Evolutionary conservation across 148 eudicot species (phyloP).

Genomic region (Bassia scoparia): DNA sequence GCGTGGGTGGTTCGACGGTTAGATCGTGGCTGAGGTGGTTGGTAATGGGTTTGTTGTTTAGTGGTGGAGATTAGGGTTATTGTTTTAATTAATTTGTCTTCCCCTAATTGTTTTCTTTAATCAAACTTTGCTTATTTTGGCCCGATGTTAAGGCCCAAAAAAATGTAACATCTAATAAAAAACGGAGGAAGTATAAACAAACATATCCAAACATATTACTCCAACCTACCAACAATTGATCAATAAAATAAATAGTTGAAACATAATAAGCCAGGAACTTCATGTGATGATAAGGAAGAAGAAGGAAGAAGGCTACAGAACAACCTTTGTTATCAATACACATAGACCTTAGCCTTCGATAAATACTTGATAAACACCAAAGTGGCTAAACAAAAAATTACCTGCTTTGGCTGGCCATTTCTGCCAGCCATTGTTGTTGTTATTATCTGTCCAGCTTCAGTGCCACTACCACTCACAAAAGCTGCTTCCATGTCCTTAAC

Average conservation of each 20-base stretch:
- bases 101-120: no score
- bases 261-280: not conserved
- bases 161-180: not conserved
- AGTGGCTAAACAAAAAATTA: slow-evolving; percentile 8
- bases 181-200: not conserved
- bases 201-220: not conserved
- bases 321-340: not conserved
- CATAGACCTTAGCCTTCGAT: not conserved
- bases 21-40: no score
- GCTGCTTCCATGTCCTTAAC: slow-evolving; percentile 62
- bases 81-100: no score
- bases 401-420: slow-evolving; percentile 82
- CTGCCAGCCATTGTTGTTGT: slow-evolving; percentile 62
- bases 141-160: no score
- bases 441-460: slow-evolving; percentile 85
- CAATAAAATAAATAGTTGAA: not conserved
- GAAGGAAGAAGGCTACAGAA: not conserved
- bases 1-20: no score
- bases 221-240: not conserved
- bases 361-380: not conserved
- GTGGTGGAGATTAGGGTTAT: no score
- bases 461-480: slow-evolving; percentile 67
- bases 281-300: not conserved
- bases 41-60: no score
- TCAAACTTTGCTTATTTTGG: no score